Conservation (phyloP, 2,329 filamentous ascomycete species). For the Lasiodiplodia hormozganensis region DNA sequence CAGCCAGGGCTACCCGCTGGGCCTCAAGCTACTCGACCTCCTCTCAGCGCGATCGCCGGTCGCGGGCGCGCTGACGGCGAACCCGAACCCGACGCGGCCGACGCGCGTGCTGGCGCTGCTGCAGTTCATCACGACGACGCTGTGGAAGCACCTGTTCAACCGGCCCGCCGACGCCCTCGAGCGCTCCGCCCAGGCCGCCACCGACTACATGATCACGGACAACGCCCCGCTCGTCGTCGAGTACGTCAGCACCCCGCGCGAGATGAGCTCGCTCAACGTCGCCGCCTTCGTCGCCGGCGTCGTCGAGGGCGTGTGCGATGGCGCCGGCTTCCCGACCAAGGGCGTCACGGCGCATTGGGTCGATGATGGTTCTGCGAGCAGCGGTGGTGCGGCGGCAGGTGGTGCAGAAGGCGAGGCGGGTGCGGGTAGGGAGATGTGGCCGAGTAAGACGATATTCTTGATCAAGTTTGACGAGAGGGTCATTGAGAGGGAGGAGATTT, state of each 20-base stretch:
- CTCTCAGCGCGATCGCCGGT: slow-evolving; percentile 47
- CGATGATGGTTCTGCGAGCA: slow-evolving; percentile 56
- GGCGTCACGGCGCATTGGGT: slow-evolving; percentile 86
- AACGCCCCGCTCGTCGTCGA: slow-evolving; percentile 96
- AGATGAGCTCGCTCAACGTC: slow-evolving; percentile 97
- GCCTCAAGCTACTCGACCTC: slow-evolving; percentile 92
- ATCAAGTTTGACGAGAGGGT: slow-evolving; percentile 93
- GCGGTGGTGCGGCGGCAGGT: slow-evolving; percentile 54
- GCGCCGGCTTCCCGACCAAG: slow-evolving; percentile 81
- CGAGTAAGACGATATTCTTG: slow-evolving; percentile 92
- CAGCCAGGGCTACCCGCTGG: slow-evolving; percentile 89
- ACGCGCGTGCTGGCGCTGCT: slow-evolving; percentile 89
- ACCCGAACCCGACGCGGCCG: slow-evolving; percentile 64
- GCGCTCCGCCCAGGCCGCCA: slow-evolving; percentile 82
- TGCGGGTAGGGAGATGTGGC: slow-evolving; percentile 78
- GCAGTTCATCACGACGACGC: slow-evolving; percentile 90
- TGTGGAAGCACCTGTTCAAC: slow-evolving; percentile 92
- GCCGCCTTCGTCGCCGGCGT: slow-evolving; percentile 95
- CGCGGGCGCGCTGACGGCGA: slow-evolving; percentile 35
- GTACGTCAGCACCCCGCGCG: slow-evolving; percentile 89
- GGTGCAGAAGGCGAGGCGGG: slow-evolving; percentile 61
- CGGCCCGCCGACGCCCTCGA: slow-evolving; percentile 92
- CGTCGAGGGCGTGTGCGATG: slow-evolving; percentile 94
- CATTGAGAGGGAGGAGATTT: slow-evolving; percentile 84
- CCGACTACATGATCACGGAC: slow-evolving; percentile 99